Base-by-base conservation (phyloP, 371 early-diverging fungal genomes). In the Mucor mucedo region DNA sequence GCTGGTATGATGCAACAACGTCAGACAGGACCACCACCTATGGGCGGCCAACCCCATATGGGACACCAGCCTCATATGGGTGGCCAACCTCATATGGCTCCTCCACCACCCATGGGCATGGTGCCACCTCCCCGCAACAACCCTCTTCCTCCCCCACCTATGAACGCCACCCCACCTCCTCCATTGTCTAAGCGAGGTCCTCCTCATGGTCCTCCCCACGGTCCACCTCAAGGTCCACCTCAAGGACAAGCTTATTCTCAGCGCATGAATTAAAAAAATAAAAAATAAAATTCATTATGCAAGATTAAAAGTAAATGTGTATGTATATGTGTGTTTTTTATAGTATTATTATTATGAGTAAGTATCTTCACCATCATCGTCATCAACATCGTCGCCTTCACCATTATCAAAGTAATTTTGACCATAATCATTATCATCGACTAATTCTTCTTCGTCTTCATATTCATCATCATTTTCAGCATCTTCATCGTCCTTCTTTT, bases 371-470 rank as follows among this genome's bases (percentile, higher is more conserved):
- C 73, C 74, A 62, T 79, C 81, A 56, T 77, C 81, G 44, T 77
- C 84, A 58, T 80, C 82, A 58, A 69, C 55, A 52, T 77, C 81
- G 30, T 82, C 82, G 3, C 66, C 80, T 70, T 80, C 79, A 40
- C 79, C 85, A 59, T 84, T 81, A 58, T 84, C 85, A 75, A 82
- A 82, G 74, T 84, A 82, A 35, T 73, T 81, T 63, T 79, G 73
- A 21, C 69, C 77, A 72, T 84, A 81, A 65, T 84, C 85, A 41
- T 77, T 81, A 29, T 78, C 82, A 60, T 83, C 85, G 5, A 77
- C 71, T 39, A 75, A 47, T 5, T 84, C 83, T 60, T 82, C 85
- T 68, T 84, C 85, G 28, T 84, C 85, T 47, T 81, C 83, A 35
- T 71, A 71, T 39, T 77, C 71, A 21, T 78, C 77, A 27, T 73